Evolutionary conservation across 2,329 filamentous ascomycete genomes (phyloP), one percentile per base, ranked within the genome.

Genomic region (Zasmidium cellare): DNA sequence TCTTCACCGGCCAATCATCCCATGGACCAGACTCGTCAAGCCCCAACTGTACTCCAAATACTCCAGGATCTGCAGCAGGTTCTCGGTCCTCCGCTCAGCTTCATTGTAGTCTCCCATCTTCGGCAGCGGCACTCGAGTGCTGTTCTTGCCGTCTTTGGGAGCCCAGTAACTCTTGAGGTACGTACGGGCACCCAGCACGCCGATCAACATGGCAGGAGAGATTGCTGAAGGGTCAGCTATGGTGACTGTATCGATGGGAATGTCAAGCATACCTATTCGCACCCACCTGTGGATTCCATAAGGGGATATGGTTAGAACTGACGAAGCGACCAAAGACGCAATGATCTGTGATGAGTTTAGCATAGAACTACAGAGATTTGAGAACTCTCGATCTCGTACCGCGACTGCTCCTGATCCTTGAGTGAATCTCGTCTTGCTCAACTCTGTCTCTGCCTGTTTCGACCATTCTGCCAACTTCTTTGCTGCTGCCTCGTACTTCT

Each of bases 401-500:
- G 76, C 69, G 14, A 75, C 41, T 22, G 75, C 74, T 11, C 73
- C 76, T 45, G 72, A 71, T 1, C 72, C 72, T 58, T 79, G 77
- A 0, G 78, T 82, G 0, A 71, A 74, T 52, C 77, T 71, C 2
- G 79, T 81, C 64, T 75, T 75, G 63, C 74, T 68, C 20, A 80
- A 67, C 62, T 81, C 75, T 5, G 69, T 61, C 38, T 69, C 75
- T 7, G 76, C 78, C 41, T 74, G 73, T 25, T 72, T 45, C 18
- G 77, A 80, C 67, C 76, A 75, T 60, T 78, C 73, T 9, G 79
- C 78, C 16, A 76, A 72, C 61, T 77, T 79, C 64, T 80, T 71
- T 46, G 70, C 69, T 23, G 73, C 73, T n/a, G 74, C 69, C 64
- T 81, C 78, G 64, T 80, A 81, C 51, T 73, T 72, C 28, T 70